phyloP scores from a whole-genome alignment of 495 filamentous ascomycete genomes.

The Neurospora discreta region DNA sequence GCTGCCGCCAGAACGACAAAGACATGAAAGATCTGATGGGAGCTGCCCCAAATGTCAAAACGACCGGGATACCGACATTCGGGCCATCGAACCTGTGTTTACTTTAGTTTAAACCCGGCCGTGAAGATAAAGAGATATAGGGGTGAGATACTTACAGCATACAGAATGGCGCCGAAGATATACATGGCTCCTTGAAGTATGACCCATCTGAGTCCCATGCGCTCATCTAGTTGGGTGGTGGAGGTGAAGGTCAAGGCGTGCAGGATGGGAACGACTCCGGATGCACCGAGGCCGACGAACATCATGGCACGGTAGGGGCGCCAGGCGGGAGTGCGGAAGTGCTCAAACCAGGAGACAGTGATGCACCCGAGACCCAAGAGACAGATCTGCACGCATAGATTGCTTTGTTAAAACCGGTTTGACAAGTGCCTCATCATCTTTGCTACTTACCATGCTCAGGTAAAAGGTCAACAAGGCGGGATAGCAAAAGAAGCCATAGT shows the following conservation, averaged over 20 bases:
- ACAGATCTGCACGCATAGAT: constrained; percentile 47
- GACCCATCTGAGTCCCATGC: constrained; percentile 80
- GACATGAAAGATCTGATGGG: constrained; percentile 73
- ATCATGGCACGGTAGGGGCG: constrained; percentile 79
- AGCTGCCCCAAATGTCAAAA: constrained; percentile 69
- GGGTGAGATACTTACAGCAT: constrained; percentile 40
- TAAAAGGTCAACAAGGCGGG: constrained; percentile 53
- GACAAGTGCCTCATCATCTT: neutral
- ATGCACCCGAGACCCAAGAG: constrained; percentile 64
- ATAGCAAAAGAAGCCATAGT: constrained; percentile 73
- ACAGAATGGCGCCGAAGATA: constrained; percentile 73
- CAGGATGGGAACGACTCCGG: constrained; percentile 62
- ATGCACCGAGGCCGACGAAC: constrained; percentile 84
- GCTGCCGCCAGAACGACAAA: constrained; percentile 57
- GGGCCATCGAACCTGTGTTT: constrained; percentile 39
- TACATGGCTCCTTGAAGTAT: constrained; percentile 67
- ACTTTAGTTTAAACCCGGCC: neutral
- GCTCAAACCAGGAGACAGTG: constrained; percentile 61
- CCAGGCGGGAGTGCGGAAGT: constrained; percentile 72
- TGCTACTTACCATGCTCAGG: constrained; percentile 53
- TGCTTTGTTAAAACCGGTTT: neutral
- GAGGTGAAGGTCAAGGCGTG: constrained; percentile 57
- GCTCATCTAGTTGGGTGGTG: constrained; percentile 35
- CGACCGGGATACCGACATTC: constrained; percentile 50
- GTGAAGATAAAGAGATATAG: neutral